phyloP scores from a whole-genome alignment of 2,329 filamentous ascomycete genomes.

The Penicillium sp. region DNA sequence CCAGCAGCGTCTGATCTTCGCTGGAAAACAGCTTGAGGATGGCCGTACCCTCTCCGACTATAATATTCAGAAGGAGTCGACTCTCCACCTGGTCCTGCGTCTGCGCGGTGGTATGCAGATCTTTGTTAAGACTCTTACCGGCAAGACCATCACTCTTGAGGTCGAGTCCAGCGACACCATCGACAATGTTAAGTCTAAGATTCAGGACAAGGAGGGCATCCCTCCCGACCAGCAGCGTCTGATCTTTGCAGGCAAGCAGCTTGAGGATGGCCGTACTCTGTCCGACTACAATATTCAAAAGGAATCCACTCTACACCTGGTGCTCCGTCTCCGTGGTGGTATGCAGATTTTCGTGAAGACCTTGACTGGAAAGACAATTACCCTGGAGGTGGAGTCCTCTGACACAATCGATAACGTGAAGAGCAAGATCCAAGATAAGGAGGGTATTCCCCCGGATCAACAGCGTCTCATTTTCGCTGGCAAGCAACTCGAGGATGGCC shows the following conservation, averaged over 20 bases:
- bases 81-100: conserved; percentile 75
- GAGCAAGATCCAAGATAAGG: conserved; percentile 79
- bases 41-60: conserved; percentile 60
- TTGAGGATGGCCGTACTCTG: conserved; percentile 90
- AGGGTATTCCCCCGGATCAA: conserved; percentile 91
- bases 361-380: conserved; percentile 86
- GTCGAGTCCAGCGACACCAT: conserved; percentile 81
- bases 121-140: conserved; percentile 66
- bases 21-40: conserved; percentile 63
- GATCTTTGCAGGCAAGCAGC: conserved; percentile 95
- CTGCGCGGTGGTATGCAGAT: conserved; percentile 69
- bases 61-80: conserved; percentile 66
- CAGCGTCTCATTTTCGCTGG: conserved; percentile 92
- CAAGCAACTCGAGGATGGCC: conserved; percentile 91
- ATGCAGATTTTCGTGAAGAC: conserved; percentile 65
- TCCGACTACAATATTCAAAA: conserved; percentile 97
- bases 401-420: conserved; percentile 97
- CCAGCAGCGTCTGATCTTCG: conserved; percentile 63
- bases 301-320: conserved; percentile 82
- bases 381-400: conserved; percentile 83
- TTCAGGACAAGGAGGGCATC: conserved; percentile 97
- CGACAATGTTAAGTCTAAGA: conserved; percentile 96
- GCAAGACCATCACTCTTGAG: conserved; percentile 69
- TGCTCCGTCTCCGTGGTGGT: conserved; percentile 85
- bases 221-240: conserved; percentile 94